phyloP scores from a whole-genome alignment of 345 rosid species.

The Balakata baccata region DNA sequence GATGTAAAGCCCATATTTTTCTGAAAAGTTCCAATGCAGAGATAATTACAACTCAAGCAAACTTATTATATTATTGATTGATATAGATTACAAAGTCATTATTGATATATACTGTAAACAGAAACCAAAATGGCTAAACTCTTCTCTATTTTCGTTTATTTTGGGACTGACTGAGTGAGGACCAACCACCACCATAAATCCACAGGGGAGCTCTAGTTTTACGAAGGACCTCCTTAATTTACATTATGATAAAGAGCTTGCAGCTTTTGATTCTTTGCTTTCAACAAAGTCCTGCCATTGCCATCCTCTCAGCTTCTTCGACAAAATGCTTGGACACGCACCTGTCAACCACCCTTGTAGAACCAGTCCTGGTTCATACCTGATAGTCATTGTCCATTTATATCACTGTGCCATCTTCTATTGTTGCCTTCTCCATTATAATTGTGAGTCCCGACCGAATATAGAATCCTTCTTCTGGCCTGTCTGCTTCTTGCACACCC shows the following conservation, averaged over 20 bases:
- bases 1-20: too few relatives aligned
- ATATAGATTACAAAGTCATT: not conserved
- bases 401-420: constrained; percentile 71
- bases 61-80: not conserved
- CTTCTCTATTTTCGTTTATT: constrained; percentile 1
- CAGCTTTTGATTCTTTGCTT: constrained; percentile 19
- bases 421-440: constrained; percentile 75
- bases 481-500: constrained; percentile 86
- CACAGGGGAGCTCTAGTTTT: constrained; percentile 4
- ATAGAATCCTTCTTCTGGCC: constrained; percentile 76
- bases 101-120: not conserved
- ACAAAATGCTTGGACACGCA: constrained; percentile 2
- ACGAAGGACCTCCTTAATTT: constrained; percentile 3
- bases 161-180: not conserved
- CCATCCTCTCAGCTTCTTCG: constrained; percentile 12
- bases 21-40: too few relatives aligned
- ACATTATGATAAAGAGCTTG: constrained; percentile 17
- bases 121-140: not conserved
- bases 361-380: not conserved
- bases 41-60: not conserved
- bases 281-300: constrained; percentile 25
- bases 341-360: not conserved
- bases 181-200: not conserved
- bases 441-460: constrained; percentile 75
- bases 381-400: constrained; percentile 20